These are phyloP conservation scores for Globisporangium parvum DNA, from an alignment of 352 stramenopile genomes.

Conservation along the genomic window DNA sequence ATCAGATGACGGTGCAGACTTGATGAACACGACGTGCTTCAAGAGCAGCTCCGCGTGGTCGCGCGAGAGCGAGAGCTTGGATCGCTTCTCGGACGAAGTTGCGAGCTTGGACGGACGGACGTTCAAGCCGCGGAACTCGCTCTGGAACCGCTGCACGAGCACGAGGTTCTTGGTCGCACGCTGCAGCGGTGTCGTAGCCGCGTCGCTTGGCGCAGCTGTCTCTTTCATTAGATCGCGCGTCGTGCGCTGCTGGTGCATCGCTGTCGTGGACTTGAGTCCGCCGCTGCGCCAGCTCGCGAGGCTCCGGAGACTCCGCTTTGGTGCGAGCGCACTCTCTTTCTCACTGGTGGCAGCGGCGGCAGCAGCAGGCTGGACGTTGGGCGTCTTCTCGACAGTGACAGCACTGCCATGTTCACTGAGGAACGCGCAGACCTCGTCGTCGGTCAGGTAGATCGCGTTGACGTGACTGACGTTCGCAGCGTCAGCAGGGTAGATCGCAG, in stretches of 20 bases:
- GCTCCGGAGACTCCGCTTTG: constrained; percentile 5
- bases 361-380: not conserved
- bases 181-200: not conserved
- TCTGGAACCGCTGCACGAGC: constrained; percentile 34
- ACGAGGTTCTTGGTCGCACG: constrained; percentile 3
- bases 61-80: constrained; percentile 30
- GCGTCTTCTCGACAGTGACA: not conserved
- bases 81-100: constrained; percentile 28
- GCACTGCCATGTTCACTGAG: constrained; percentile 9
- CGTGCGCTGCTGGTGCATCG: constrained; percentile 16
- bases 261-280: constrained; percentile 11
- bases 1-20: not conserved
- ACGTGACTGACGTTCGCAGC: constrained; percentile 21
- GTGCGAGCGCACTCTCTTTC: not conserved
- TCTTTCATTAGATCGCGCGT: constrained; percentile 1
- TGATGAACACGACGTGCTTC: constrained; percentile 40
- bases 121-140: constrained; percentile 37
- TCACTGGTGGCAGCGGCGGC: not conserved
- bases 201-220: not conserved
- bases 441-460: constrained; percentile 53
- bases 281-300: constrained; percentile 16
- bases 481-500: constrained; percentile 29
- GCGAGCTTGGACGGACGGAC: constrained; percentile 30
- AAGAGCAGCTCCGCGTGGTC: constrained; percentile 42
- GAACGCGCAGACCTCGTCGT: constrained; percentile 39